Conservation (phyloP, 139 green algal species). For the Chlamydomonas urium region DNA sequence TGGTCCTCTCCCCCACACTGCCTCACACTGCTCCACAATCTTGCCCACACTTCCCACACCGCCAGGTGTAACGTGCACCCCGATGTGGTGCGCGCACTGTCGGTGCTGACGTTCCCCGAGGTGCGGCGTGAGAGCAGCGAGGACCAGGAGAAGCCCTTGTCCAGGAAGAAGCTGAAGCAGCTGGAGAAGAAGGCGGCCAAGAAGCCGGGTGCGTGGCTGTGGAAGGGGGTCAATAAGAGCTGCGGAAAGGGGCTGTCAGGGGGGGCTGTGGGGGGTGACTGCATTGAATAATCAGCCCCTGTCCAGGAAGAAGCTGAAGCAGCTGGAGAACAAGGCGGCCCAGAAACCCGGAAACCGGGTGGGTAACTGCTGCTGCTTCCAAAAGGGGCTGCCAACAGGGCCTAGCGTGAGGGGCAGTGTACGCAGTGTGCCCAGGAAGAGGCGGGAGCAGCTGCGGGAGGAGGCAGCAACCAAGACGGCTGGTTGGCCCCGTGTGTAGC, state of each 20-base stretch:
- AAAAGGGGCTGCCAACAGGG: too few species aligned
- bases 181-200: slow-evolving; percentile 25
- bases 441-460: not conserved
- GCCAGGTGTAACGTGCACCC: slow-evolving; percentile 55
- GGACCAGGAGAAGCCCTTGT: not conserved
- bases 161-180: slow-evolving; percentile 11
- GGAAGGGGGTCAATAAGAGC: too few species aligned
- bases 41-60: too few species aligned
- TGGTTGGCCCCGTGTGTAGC: too few species aligned
- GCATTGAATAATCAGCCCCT: too few species aligned
- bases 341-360: slow-evolving; percentile 11
- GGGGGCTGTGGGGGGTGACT: too few species aligned
- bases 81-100: slow-evolving; percentile 45
- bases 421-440: not conserved
- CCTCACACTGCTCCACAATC: too few species aligned
- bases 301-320: slow-evolving; percentile 10
- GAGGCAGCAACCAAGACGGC: too few species aligned
- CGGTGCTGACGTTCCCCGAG: slow-evolving; percentile 50
- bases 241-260: too few species aligned
- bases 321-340: slow-evolving; percentile 20
- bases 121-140: slow-evolving; percentile 16
- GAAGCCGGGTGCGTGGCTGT: slow-evolving; percentile 12
- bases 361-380: too few species aligned
- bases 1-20: too few species aligned
- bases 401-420: too few species aligned